Evolutionary conservation across 805 yeast species (phyloP).

Genomic region (Tanozyma kutaoensis): DNA sequence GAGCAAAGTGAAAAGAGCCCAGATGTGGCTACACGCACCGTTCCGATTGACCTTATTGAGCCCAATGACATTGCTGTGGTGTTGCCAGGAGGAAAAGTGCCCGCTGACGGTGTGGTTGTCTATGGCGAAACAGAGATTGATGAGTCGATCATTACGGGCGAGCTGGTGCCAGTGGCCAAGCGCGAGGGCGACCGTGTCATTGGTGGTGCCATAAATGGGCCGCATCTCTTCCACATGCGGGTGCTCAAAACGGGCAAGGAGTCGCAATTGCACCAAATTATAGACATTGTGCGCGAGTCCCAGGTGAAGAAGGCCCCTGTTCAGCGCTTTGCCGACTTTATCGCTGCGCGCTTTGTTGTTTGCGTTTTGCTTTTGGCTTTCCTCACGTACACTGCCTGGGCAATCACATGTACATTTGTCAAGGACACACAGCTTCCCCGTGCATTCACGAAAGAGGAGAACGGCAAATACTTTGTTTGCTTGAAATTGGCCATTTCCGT

Average conservation of each 20-base stretch:
- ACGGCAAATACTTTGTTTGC: conserved; percentile 69
- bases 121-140: conserved; percentile 39
- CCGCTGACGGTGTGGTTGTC: conserved; percentile 39
- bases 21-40: conserved; percentile 30
- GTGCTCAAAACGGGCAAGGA: conserved; percentile 47
- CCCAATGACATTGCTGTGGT: conserved; percentile 36
- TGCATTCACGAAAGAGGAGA: conserved; percentile 56
- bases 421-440: conserved; percentile 43
- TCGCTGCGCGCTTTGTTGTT: conserved; percentile 68
- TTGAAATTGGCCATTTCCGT: conserved; percentile 69
- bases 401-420: conserved; percentile 40
- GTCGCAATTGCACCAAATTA: conserved; percentile 58
- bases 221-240: conserved; percentile 41
- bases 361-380: conserved; percentile 47
- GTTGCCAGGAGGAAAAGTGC: conserved; percentile 45
- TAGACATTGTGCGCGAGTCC: conserved; percentile 58
- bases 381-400: conserved; percentile 59
- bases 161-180: conserved; percentile 48
- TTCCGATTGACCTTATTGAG: conserved; percentile 34
- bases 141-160: conserved; percentile 52
- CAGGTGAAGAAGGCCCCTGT: conserved; percentile 63
- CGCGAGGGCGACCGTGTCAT: conserved; percentile 50
- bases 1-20: conserved; percentile 37
- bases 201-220: conserved; percentile 61
- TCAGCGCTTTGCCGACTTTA: conserved; percentile 52